Base-by-base conservation (phyloP, 352 stramenopile genomes). In the Phytophthora foliorum region DNA sequence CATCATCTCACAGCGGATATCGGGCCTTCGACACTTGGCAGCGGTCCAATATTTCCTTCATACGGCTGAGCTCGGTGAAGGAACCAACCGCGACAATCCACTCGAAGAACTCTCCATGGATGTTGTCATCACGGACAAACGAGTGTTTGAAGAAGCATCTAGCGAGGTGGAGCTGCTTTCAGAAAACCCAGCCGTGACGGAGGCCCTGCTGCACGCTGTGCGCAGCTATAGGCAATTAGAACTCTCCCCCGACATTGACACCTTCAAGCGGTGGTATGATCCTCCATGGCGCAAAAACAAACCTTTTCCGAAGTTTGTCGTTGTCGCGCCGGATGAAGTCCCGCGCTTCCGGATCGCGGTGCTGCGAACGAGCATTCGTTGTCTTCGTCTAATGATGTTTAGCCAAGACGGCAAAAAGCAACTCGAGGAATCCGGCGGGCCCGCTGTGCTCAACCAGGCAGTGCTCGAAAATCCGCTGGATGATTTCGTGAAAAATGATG, bases 131-230 rank as follows among this genome's bases (percentile, higher is more conserved):
- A 80, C 81, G 16, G 60, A 88, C 63, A 84, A 86, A 54, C 56
- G 66, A 21, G 56, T 91, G 21, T 84, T 90, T 49, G 78, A 82
- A 59, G 83, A 92, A 25, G 81, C 82, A 16, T 92, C 86, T 31
- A 93, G 83, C 17, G 86, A 93, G 29, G 78, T 92, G 14, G 86
- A 92, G 63, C 50, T 93, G 31, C 72, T 93, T 3, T 80, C 75
- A 4, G 86, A 93, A 60, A 89, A 86, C 57, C 38, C 48, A 27
- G 56, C 51, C 17, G 82, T 90, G n/a, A 80, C 82, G 27, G 32
- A 68, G 24, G 80, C 79, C 14, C 65, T 93, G 48, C 67, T 93
- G 3, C 62, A 68, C 29, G 75, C 67, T 22, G 61, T 93, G 6
- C 57, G 67, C 2, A 80, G 49, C 13, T 85, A 89, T 54, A 34